Conservation (phyloP, 176 grass and related monocot species). For the Avena insularis region DNA sequence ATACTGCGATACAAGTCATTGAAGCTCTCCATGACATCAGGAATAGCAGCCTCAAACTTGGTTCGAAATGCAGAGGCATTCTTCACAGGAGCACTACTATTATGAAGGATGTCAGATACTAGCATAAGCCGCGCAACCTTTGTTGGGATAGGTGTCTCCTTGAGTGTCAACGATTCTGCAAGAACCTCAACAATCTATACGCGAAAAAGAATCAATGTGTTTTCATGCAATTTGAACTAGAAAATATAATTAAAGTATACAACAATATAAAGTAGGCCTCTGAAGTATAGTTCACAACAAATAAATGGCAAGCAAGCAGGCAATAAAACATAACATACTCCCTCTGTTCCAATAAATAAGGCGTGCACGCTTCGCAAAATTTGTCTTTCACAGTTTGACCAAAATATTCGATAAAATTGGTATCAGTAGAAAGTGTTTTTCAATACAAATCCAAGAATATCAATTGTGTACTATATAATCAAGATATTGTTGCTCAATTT, state of each 20-base stretch:
- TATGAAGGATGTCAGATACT: constrained; percentile 96
- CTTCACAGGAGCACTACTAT: constrained; percentile 97
- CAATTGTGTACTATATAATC: too few species aligned
- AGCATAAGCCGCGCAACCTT: constrained; percentile 99
- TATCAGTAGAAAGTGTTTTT: too few species aligned
- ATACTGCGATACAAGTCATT: constrained; percentile 94
- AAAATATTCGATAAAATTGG: too few species aligned
- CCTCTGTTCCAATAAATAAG: too few species aligned
- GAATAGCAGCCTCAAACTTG: constrained; percentile 90
- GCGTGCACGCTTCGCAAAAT: too few species aligned
- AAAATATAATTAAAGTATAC: constrained; percentile 17
- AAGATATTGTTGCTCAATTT: too few species aligned
- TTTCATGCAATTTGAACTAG: constrained; percentile 18
- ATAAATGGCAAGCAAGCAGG: constrained; percentile 13
- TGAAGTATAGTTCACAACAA: neutral
- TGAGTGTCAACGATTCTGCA: constrained; percentile 92
- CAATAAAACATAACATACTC: neutral
- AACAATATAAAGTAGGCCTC: constrained; percentile 1
- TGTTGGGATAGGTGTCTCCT: constrained; percentile 91
- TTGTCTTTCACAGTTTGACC: too few species aligned
- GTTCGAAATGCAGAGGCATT: constrained; percentile 98
- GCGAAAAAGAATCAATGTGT: constrained; percentile 37
- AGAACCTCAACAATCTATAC: constrained; percentile 95
- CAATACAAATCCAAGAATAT: too few species aligned
- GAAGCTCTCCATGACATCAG: constrained; percentile 96